Base-by-base conservation (phyloP, 768 basidiomycete genomes). In the Suillus weaverae region DNA sequence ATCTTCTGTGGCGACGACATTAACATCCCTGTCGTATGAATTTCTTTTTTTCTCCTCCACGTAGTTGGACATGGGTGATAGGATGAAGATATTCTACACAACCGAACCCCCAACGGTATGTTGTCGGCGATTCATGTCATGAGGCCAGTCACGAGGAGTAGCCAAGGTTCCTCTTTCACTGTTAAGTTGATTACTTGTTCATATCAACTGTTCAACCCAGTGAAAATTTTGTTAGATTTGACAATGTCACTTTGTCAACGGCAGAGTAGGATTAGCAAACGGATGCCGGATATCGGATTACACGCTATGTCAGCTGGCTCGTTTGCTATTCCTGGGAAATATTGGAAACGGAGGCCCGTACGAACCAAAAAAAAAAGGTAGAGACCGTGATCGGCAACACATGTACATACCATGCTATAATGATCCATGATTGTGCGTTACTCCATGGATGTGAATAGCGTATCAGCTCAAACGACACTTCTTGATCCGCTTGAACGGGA, bases 31-130 rank as follows among this genome's bases (percentile, higher is more conserved):
- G 2, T 63, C 39, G 39, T 54, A 64, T 14, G 63, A 67, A 4
- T 67, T 63, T n/a, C 13, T 50, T 57, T 68, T 68, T 63, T 73
- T 67, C 65, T 73, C 65, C 36, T 64, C 54, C 5, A 20, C 41
- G 7, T 61, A 48, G 20, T 36, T 56, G 7, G 72, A 62, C 70
- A 73, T 70, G 63, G 30, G 30, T 59, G 46, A 2, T 38, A 43
- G n/a, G 10, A 44, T 35, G 48, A 36, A 61, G 62, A 26, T 36
- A 57, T 13, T n/a, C 33, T 33, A 13, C 53, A 35, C 32, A 46
- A 60, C 39, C n/a, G 7, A 66, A 14, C 36, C 35, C 22, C 22
- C n/a, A 38, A 16, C 14, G 7, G 14, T 38, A 38, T 22, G 36
- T 48, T 67, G 62, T 62, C 67, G 61, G 20, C n/a, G 38, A 22